Base-by-base conservation (phyloP, 2,329 filamentous ascomycete genomes). In the Pezicula neosporulosa region DNA sequence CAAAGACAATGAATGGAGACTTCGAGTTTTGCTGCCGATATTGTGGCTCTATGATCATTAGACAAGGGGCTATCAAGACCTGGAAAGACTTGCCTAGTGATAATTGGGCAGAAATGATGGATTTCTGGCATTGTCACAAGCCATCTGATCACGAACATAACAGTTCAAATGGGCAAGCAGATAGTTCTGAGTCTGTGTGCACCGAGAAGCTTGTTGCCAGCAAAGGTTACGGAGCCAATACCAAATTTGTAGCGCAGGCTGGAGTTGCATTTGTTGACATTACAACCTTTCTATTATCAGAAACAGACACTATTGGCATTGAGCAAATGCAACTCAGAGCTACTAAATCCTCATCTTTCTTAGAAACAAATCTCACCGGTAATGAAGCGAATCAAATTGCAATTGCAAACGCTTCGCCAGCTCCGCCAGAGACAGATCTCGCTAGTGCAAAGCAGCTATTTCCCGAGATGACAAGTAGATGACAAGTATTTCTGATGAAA, bases 91-190 rank as follows among this genome's bases (percentile, higher is more conserved):
- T 99, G 16, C 94, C 94, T 0, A 96, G 91, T 64, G 91, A 96
- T 62, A 93, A 96, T 64, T 99, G 94, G 94, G 95, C 94, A 0
- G 94, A 99, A 72, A 96, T 99, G 92, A 99, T 99, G 94, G 95
- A 99, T 68, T 96, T 99, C 61, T 99, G 94, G 94, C 95, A 99
- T 70, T 99, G 94, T 64, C 94, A 99, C 69, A 97, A 97, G 70
- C 94, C 95, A 37, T 78, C 85, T 54, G 75, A 83, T 50, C 75
- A 83, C 55, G 68, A 68, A 16, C 70, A 74, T 39, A 60, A 76
- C 24, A 70, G 76, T 10, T 61, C 65, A n/a, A 66, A 74, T 46
- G 62, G 62, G 6, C 56, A 66, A 38, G 58, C 63, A 33, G 58
- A 55, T 43, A 53, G 66, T 35, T 64, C 47, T 52, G 47, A 54